phyloP scores from a whole-genome alignment of 2,329 filamentous ascomycete species.

The Aspergillus felis region DNA sequence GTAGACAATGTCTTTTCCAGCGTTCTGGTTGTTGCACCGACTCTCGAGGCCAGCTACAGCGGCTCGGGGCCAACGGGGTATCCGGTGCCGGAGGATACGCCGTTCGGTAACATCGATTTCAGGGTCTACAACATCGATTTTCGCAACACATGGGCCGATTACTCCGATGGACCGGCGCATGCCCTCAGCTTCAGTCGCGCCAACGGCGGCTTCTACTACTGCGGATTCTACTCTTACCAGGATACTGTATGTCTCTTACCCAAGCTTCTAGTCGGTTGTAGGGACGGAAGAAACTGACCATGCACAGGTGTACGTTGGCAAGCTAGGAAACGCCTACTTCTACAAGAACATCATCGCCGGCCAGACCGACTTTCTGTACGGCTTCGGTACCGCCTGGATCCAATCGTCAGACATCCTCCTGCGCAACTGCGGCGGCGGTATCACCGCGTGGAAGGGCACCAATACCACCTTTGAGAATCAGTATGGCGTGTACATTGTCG shows the following conservation, averaged over 20 bases:
- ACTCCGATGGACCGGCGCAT: constrained; percentile 54
- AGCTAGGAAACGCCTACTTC: constrained; percentile 64
- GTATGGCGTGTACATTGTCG: constrained; percentile 63
- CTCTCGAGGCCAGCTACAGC: constrained; percentile 58
- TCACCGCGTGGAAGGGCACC: constrained; percentile 66
- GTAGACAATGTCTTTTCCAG: constrained; percentile 61
- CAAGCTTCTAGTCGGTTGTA: neutral
- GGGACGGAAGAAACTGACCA: neutral
- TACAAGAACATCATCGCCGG: constrained; percentile 58
- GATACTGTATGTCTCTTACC: constrained; percentile 49
- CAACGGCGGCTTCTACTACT: constrained; percentile 65
- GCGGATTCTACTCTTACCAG: constrained; percentile 64
- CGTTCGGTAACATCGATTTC: constrained; percentile 62
- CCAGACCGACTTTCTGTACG: constrained; percentile 66
- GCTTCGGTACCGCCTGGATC: constrained; percentile 63
- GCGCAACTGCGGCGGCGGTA: constrained; percentile 61
- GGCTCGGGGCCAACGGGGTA: constrained; percentile 61
- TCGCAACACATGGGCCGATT: constrained; percentile 55
- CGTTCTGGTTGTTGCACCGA: constrained; percentile 61
- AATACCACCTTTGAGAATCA: constrained; percentile 65
- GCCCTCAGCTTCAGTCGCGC: constrained; percentile 60
- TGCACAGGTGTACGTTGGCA: constrained; percentile 56
- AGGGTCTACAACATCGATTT: constrained; percentile 66
- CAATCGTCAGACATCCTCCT: constrained; percentile 52
- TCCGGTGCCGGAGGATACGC: constrained; percentile 56